These are phyloP conservation scores for Cutaneotrichosporon sp. DNA, from an alignment of 1,284 basidiomycete species.

Conservation along the genomic window DNA sequence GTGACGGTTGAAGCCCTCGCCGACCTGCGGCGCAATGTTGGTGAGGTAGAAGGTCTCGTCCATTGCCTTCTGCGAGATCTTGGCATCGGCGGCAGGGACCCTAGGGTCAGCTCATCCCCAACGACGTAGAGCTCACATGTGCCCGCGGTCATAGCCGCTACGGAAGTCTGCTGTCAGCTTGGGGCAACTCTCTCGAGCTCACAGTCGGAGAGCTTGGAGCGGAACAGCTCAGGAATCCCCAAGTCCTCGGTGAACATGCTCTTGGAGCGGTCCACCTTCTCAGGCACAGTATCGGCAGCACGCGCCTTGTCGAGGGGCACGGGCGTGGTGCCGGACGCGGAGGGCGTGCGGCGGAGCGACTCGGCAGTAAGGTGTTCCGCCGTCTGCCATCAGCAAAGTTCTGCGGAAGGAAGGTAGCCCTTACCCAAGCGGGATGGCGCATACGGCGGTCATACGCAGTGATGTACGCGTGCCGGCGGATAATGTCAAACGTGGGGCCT, in stretches of 20 bases:
- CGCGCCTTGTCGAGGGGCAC: constrained; percentile 36
- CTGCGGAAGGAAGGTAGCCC: no score
- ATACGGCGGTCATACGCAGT: constrained; percentile 85
- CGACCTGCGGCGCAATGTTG: constrained; percentile 98
- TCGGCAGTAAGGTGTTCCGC: constrained; percentile 83
- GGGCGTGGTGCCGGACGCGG: constrained; percentile 24
- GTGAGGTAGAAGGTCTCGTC: constrained; percentile 91
- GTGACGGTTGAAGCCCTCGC: constrained; percentile 94
- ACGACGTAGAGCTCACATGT: constrained; percentile 59
- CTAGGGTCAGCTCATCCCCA: constrained; percentile 47
- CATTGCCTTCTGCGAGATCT: constrained; percentile 78
- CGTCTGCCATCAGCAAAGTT: constrained; percentile 59
- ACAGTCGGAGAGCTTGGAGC: constrained; percentile 77
- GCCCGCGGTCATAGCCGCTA: constrained; percentile 93
- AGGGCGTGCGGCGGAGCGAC: constrained; percentile 58
- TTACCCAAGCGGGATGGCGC: constrained; percentile 87
- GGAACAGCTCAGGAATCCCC: constrained; percentile 69
- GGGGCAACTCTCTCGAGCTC: constrained; percentile 7
- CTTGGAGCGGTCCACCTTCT: constrained; percentile 63
- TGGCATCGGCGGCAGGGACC: constrained; percentile 97
- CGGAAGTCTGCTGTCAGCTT: constrained; percentile 58
- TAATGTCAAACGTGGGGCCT: constrained; percentile 79
- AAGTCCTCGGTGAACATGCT: constrained; percentile 84
- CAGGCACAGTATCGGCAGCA: constrained; percentile 35
- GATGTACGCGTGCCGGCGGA: constrained; percentile 75